Percentiles rank a stretch among this genome's conserved stretches.
Evolutionary conservation across 371 early-diverging fungal species (phyloP).

Genomic region (Cladochytrium tenue): DNA sequence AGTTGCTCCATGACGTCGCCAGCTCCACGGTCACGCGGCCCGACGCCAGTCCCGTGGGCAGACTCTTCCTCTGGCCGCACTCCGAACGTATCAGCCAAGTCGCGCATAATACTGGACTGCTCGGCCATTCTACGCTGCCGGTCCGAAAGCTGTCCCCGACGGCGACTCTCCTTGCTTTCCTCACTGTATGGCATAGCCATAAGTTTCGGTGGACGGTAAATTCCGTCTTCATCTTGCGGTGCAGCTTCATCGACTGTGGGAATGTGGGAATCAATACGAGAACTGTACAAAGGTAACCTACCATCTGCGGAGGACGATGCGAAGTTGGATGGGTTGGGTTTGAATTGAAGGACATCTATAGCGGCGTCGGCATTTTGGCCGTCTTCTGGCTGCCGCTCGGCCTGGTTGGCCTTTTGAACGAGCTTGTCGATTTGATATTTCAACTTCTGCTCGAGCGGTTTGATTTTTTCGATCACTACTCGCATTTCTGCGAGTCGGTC

Average conservation of each 20-base stretch:
- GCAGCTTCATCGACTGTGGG: slow-evolving; percentile 15
- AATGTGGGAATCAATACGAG: slow-evolving; percentile 50
- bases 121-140: slow-evolving; percentile 57
- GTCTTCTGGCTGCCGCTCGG: slow-evolving; percentile 5
- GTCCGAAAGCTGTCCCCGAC: slow-evolving; percentile 20
- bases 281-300: too few relatives aligned
- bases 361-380: slow-evolving; percentile 6
- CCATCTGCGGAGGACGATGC: slow-evolving; percentile 47
- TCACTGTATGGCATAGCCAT: slow-evolving; percentile 88
- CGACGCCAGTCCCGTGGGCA: slow-evolving; percentile 63
- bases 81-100: slow-evolving; percentile 81
- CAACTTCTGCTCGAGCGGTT: slow-evolving; percentile 88
- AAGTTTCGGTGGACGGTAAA: slow-evolving; percentile 87
- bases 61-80: slow-evolving; percentile 82
- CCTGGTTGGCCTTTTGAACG: slow-evolving; percentile 45
- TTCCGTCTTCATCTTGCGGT: slow-evolving; percentile 22
- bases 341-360: slow-evolving; percentile 64
- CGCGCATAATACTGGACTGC: slow-evolving; percentile 83
- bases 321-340: slow-evolving; percentile 81
- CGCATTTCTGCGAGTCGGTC: slow-evolving; percentile 75
- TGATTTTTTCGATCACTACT: slow-evolving; percentile 85
- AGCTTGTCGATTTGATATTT: slow-evolving; percentile 96
- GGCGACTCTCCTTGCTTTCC: slow-evolving; percentile 21
- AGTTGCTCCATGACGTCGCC: slow-evolving; percentile 56
- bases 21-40: slow-evolving; percentile 23